Base-by-base conservation (phyloP, 192 early-diverging fungal species). In the Gryganskiella cystojenkinii region DNA sequence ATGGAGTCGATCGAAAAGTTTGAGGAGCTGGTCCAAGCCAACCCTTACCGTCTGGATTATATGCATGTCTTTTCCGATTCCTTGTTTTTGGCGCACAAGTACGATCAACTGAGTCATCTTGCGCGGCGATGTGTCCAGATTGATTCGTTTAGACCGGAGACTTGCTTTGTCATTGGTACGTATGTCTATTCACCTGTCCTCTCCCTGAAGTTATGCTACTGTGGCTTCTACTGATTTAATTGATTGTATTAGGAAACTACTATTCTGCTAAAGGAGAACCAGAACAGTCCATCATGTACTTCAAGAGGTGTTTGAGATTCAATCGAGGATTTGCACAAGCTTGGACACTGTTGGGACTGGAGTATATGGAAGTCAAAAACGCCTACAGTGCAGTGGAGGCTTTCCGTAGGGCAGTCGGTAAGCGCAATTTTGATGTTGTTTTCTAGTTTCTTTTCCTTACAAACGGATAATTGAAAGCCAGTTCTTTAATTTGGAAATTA, bases 291-390 rank as follows among this genome's bases (percentile, higher is more conserved):
- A 86, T 98, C 6, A 84, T 90, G 20, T 95, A 92, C 63, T 96
- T 98, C 67, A 90, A 90, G 76, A 83, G 91, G 8, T 96, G 96
- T 0, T 67, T 97, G 14, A 85, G 93, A 79, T 84, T 99, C 53
- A 88, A 96, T 69, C 82, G 86, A 15, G 84, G 84, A 56, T 95
- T 94, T 64, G 71, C 89, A 25, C 80, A 90, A 3, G 94, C 94
- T 2, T 97, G 96, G 93, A 96, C 94, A 1, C 83, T 99, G 60
- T 85, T 99, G 85, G 98, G 96, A 2, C 96, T 98, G 69, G 95
- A 97, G 78, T 98, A 95, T 64, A 82, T 99, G 34, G 96, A 99
- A 72, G 64, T 96, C 67, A 96, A 96, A 60, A 96, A 96, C 66
- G 89, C 91, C 0, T 84, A 93, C 30, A 94, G 93, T 5, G 98